These are phyloP conservation scores for Xylariaceae sp. DNA, from an alignment of 2,329 filamentous ascomycete species.

Conservation along the genomic window DNA sequence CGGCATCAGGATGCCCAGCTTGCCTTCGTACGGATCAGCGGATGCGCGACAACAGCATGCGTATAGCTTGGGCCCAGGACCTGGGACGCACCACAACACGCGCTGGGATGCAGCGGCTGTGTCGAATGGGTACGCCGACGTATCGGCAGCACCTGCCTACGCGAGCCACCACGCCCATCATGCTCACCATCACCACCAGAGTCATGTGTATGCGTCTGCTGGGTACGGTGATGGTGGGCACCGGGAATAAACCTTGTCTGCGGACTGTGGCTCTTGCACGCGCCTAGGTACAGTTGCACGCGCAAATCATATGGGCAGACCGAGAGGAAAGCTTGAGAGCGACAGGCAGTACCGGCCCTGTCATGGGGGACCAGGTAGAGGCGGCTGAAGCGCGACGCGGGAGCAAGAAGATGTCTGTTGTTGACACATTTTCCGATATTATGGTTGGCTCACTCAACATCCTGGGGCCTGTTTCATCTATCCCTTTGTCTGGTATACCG, in stretches of 20 bases:
- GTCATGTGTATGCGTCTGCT: slow-evolving; percentile 38
- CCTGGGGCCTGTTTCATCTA: too few species aligned
- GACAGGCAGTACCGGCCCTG: too few species aligned
- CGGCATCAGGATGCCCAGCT: slow-evolving; percentile 31
- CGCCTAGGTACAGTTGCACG: too few species aligned
- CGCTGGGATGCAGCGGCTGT: slow-evolving; percentile 25
- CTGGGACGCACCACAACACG: neutral
- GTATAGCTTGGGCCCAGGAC: too few species aligned
- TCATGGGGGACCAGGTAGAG: too few species aligned
- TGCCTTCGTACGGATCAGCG: slow-evolving; percentile 32
- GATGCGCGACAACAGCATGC: slow-evolving; percentile 27
- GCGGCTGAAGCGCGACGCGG: neutral
- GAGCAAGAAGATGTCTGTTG: neutral
- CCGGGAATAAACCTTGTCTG: slow-evolving; percentile 33
- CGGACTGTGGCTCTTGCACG: neutral
- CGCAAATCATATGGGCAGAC: neutral
- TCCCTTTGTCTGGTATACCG: too few species aligned
- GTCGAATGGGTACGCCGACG: slow-evolving; percentile 24
- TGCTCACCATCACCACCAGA: slow-evolving; percentile 19
- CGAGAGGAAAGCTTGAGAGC: neutral
- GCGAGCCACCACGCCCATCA: slow-evolving; percentile 21
- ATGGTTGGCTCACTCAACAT: too few species aligned
- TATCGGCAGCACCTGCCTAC: slow-evolving; percentile 21
- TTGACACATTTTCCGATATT: too few species aligned
- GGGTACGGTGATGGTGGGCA: slow-evolving; percentile 40